phyloP scores from a whole-genome alignment of 1,139 yeast genomes.

The Hyphopichia fennica region DNA sequence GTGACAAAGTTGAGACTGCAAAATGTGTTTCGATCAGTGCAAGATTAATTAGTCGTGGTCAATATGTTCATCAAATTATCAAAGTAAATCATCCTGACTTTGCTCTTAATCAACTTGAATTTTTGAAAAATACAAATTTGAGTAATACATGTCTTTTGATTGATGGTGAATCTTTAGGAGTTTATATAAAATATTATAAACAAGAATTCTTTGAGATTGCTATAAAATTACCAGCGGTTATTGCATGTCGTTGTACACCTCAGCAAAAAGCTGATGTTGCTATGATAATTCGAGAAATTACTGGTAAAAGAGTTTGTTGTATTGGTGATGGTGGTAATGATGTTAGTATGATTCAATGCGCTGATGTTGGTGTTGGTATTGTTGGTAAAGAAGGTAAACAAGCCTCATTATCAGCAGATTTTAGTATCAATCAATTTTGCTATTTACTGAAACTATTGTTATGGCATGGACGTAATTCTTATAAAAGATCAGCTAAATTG shows the following conservation, averaged over 20 bases:
- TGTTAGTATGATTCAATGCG: conserved; percentile 98
- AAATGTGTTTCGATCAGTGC: conserved; percentile 95
- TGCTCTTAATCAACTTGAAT: conserved; percentile 76
- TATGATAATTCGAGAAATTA: conserved; percentile 65
- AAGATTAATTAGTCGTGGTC: conserved; percentile 88
- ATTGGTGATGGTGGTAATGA: conserved; percentile 99
- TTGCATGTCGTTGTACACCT: conserved; percentile 98
- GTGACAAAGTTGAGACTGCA: conserved; percentile 98
- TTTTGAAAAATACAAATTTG: conserved; percentile 52
- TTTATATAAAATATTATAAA: conserved; percentile 61
- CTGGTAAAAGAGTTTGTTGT: conserved; percentile 91
- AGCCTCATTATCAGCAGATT: conserved; percentile 96
- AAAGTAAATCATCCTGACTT: conserved; percentile 57
- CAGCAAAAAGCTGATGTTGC: conserved; percentile 99
- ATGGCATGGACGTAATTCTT: conserved; percentile 98
- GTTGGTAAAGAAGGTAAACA: conserved; percentile 99
- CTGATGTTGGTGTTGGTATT: conserved; percentile 98
- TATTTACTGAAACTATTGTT: conserved; percentile 80
- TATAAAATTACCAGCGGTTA: conserved; percentile 80
- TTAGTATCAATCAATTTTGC: conserved; percentile 89
- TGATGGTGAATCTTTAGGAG: conserved; percentile 88
- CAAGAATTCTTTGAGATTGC: conserved; percentile 78
- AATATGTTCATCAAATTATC: conserved; percentile 84
- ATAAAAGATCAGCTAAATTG: conserved; percentile 90
- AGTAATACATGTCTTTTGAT: conserved; percentile 76